Evolutionary conservation across 345 rosid species (phyloP), one percentile per base, ranked within the genome.

Genomic region (Gynandropsis gynandra): DNA sequence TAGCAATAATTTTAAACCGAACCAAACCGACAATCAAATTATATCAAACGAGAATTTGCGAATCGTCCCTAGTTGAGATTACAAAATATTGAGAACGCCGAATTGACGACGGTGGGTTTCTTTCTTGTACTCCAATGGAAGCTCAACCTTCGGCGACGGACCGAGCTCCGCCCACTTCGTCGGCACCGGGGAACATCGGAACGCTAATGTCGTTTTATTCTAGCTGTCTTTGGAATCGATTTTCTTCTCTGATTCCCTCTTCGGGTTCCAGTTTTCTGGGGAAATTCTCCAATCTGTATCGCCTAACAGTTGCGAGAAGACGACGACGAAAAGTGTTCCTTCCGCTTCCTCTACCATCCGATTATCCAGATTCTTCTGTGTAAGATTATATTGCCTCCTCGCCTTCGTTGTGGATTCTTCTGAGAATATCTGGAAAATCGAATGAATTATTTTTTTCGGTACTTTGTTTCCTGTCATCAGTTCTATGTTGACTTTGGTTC

Each of bases 271-370:
- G 52, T 54, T 35, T 80, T 52, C 67, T 79, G 39, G 56, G 72
- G 19, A 89, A 73, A 74, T 55, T 89, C 60, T 70, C 83, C 0
- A 42, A 40, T 64, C 71, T 82, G 33, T 67, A 51, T 71, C 67
- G 76, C 74, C 89, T 62, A 67, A 43, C 61, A 5, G 33, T 64
- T 32, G 61, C 68, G 13, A 63, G 72, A 6, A 71, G 56, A 47
- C 89, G 80, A 21, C 66, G 68, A 20, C 31, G 56, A 5, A 50
- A 54, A 41, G 58, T 85, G 17, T 94, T 83, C 7, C 81, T 83
- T 10, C 97, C 94, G 7, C 67, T 89, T 58, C 97, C 94, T 10
- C 66, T 89, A 56, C 86, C 90, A 7, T 71, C 84, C 39, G 56
- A 48, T 59, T 64, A 75, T 18, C 60, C 73, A 12, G 72, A 74